Percentiles rank a stretch among this genome's conserved stretches.
Evolutionary conservation across 2,329 filamentous ascomycete species (phyloP).

Genomic region (Aureobasidium sp.): DNA sequence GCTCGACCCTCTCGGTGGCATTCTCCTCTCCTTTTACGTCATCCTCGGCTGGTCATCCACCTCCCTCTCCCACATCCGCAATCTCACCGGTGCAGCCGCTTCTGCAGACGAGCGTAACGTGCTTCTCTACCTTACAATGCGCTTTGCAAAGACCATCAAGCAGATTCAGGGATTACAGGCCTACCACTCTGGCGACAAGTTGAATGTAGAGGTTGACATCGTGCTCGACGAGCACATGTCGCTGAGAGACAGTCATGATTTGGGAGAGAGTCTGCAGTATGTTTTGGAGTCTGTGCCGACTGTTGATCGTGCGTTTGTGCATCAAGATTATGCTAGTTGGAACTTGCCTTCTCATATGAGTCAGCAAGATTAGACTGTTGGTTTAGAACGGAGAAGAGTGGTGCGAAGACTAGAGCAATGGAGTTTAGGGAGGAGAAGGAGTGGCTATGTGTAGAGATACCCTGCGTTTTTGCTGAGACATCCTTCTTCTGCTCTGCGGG

Average conservation of each 20-base stretch:
- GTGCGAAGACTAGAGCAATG: not conserved
- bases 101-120: conserved; percentile 76
- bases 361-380: conserved; percentile 29
- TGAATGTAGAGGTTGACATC: conserved; percentile 76
- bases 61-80: conserved; percentile 67
- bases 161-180: conserved; percentile 79
- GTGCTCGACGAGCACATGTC: conserved; percentile 69
- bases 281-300: conserved; percentile 76
- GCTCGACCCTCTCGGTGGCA: conserved; percentile 70
- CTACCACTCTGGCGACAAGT: conserved; percentile 77
- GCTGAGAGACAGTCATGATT: conserved; percentile 71
- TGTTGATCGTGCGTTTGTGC: conserved; percentile 50
- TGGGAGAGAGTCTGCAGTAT: conserved; percentile 71
- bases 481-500: not conserved
- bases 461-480: not conserved
- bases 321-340: conserved; percentile 42
- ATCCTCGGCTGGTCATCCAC: conserved; percentile 72
- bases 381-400: not conserved
- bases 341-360: conserved; percentile 44
- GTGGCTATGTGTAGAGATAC: not conserved
- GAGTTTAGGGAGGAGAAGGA: not conserved
- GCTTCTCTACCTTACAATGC: conserved; percentile 83
- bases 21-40: conserved; percentile 68
- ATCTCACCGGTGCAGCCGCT: conserved; percentile 69
- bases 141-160: conserved; percentile 79